These are phyloP conservation scores for Miscanthus lutarioriparius DNA, from an alignment of 176 grass and related monocot species.

Conservation along the genomic window DNA sequence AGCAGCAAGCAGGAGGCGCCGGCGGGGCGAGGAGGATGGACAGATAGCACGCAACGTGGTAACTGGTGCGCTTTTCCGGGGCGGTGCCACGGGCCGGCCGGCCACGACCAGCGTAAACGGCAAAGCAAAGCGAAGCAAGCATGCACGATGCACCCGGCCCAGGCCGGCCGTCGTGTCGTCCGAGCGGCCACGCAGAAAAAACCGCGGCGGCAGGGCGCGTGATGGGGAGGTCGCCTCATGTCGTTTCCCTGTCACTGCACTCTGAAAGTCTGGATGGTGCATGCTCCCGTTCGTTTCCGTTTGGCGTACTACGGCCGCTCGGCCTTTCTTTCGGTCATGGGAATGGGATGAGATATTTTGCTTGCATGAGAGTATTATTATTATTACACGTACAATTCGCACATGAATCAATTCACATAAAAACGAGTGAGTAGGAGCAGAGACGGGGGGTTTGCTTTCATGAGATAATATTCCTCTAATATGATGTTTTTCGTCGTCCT, in stretches of 20 bases:
- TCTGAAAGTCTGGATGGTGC: not conserved
- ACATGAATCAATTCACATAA: too few relatives aligned
- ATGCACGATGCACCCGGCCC: not conserved
- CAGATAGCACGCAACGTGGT: slow-evolving; percentile 33
- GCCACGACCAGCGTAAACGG: slow-evolving; percentile 43
- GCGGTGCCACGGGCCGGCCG: not conserved
- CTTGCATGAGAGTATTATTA: too few relatives aligned
- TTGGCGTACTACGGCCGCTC: not conserved
- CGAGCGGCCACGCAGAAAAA: not conserved
- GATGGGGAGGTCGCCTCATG: not conserved
- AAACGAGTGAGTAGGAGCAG: too few relatives aligned
- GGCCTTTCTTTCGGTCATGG: not conserved
- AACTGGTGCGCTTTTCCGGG: slow-evolving; percentile 28
- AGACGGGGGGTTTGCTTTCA: too few relatives aligned
- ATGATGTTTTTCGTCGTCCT: too few relatives aligned
- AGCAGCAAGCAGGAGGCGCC: not conserved
- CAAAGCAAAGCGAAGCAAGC: slow-evolving; percentile 36
- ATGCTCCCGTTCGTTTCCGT: not conserved
- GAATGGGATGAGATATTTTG: not conserved
- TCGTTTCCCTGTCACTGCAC: not conserved
- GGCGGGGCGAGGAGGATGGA: not conserved
- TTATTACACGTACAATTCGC: too few relatives aligned
- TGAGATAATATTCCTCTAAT: too few relatives aligned
- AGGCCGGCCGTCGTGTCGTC: not conserved
- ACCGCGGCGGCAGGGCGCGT: slow-evolving; percentile 1